phyloP scores from a whole-genome alignment of 208 protist genomes.

The Trypanosomatidae sp. region DNA sequence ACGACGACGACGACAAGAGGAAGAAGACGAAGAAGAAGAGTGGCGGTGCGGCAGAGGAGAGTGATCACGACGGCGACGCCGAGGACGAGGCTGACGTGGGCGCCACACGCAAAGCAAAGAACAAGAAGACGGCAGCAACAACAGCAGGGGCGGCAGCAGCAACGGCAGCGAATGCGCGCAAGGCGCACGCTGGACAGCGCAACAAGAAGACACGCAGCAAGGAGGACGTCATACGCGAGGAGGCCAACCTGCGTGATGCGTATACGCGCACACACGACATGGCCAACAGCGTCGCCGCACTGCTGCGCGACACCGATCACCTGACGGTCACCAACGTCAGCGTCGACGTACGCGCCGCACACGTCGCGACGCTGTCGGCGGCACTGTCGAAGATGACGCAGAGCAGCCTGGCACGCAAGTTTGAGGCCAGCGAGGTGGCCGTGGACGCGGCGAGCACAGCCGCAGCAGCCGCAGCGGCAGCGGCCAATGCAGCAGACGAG shows the following conservation, averaged over 20 bases:
- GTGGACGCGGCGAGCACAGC: no score
- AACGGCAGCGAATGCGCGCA: slow-evolving; percentile 8
- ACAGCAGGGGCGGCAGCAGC: not conserved
- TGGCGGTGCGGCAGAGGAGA: no score
- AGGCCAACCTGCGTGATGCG: slow-evolving; percentile 37
- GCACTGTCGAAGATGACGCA: slow-evolving; percentile 19
- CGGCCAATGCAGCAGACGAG: not conserved
- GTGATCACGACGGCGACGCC: not conserved
- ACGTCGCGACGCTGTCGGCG: slow-evolving; percentile 7
- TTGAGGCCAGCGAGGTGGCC: slow-evolving; percentile 46
- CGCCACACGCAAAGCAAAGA: not conserved
- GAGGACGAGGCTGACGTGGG: not conserved
- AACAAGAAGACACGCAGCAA: slow-evolving; percentile 63
- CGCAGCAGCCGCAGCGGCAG: no score
- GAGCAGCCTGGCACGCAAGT: slow-evolving; percentile 24
- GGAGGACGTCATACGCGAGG: slow-evolving; percentile 69
- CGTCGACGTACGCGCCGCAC: no score
- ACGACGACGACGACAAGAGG: slow-evolving; percentile 3
- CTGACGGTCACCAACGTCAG: no score
- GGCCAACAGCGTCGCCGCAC: slow-evolving; percentile 24
- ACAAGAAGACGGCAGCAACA: not conserved
- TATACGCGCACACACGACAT: slow-evolving; percentile 28
- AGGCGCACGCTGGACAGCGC: slow-evolving; percentile 51
- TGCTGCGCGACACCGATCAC: slow-evolving; percentile 38
- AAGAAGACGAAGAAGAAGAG: slow-evolving; percentile 14